A percentile compares a stretch with the other conserved stretches of the same genome.
Conservation (phyloP, 768 basidiomycete species). For the Xerocomellus amylosporus region DNA sequence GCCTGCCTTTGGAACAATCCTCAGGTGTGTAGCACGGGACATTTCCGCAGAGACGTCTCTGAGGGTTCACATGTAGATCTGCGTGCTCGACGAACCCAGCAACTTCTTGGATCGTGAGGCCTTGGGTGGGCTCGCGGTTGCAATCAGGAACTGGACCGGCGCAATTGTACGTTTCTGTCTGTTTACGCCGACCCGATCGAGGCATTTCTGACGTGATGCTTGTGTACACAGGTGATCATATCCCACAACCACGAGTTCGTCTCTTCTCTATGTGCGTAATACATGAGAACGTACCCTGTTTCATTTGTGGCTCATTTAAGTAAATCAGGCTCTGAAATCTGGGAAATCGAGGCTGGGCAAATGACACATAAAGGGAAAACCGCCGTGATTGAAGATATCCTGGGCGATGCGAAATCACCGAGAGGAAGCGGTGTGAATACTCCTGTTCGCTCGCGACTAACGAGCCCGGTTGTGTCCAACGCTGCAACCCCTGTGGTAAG, state of each 20-base stretch:
- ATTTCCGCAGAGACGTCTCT: neutral
- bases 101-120: slow-evolving; percentile 98
- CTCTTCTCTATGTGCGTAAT: slow-evolving; percentile 66
- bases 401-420: slow-evolving; percentile 65
- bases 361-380: slow-evolving; percentile 88
- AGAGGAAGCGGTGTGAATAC: slow-evolving; percentile 73
- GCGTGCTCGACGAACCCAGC: slow-evolving; percentile 85
- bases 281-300: slow-evolving; percentile 9
- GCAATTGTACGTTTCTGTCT: slow-evolving; percentile 57
- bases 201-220: slow-evolving; percentile 14
- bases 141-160: slow-evolving; percentile 93
- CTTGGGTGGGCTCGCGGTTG: slow-evolving; percentile 89
- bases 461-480: slow-evolving; percentile 67
- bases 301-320: slow-evolving; percentile 16
- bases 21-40: slow-evolving; percentile 49
- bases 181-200: slow-evolving; percentile 15
- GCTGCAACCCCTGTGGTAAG: slow-evolving; percentile 75
- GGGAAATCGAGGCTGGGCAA: slow-evolving; percentile 85
- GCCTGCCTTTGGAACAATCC: slow-evolving; percentile 97
- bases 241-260: slow-evolving; percentile 94
- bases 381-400: slow-evolving; percentile 80
- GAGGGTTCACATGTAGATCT: slow-evolving; percentile 45
- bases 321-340: slow-evolving; percentile 79
- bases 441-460: slow-evolving; percentile 64
- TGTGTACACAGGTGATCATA: slow-evolving; percentile 72